Conservation (phyloP, 73 alveolate species). For the Loxodes magnus region DNA sequence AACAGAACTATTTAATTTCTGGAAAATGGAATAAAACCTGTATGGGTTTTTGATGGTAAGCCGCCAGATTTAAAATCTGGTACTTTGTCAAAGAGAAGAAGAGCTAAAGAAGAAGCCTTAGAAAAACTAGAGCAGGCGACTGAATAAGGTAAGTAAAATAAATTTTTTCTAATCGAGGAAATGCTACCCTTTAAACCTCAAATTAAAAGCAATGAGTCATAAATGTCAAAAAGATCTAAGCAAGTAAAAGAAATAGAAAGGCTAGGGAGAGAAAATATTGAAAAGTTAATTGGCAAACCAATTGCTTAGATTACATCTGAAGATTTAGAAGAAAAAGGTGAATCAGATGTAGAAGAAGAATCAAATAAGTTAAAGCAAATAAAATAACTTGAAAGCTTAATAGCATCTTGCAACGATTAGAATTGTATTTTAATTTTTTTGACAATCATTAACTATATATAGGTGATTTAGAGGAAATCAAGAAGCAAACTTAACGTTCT, state of each 20-base stretch:
- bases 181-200: neutral
- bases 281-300: neutral
- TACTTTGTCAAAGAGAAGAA: slow-evolving; percentile 56
- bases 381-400: neutral
- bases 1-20: slow-evolving; percentile 71
- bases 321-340: slow-evolving; percentile 5
- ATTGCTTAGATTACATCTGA: neutral
- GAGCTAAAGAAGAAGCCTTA: slow-evolving; percentile 59
- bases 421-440: too few relatives aligned
- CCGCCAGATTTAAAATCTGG: slow-evolving; percentile 85
- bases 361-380: too few relatives aligned
- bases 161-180: neutral
- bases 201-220: neutral
- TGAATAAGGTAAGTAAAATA: slow-evolving; percentile 21
- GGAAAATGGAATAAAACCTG: slow-evolving; percentile 89
- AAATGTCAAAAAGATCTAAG: neutral
- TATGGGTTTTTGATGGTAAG: slow-evolving; percentile 96
- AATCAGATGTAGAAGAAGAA: slow-evolving; percentile 15
- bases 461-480: slow-evolving; percentile 70
- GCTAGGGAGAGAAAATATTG: neutral
- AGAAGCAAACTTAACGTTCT: slow-evolving; percentile 57
- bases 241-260: neutral
- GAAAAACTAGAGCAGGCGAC: slow-evolving; percentile 53
- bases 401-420: neutral
- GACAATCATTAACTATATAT: too few relatives aligned